Percentiles rank a stretch among this genome's conserved stretches.
These are phyloP conservation scores for Periconia sp. DNA, from an alignment of 2,329 filamentous ascomycete genomes.

Conservation along the genomic window DNA sequence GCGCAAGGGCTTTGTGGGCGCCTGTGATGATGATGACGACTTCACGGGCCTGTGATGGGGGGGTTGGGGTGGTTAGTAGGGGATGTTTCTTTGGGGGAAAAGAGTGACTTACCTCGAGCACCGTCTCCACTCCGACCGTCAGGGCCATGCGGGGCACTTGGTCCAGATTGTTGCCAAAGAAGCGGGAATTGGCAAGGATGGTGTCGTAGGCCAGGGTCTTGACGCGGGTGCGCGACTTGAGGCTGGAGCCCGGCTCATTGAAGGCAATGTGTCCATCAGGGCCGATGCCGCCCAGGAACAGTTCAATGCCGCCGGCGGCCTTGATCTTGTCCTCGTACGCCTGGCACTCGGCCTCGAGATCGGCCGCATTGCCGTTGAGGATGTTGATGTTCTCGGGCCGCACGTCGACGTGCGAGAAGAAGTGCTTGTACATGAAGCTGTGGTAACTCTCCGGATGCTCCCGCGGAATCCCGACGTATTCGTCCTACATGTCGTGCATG, in stretches of 20 bases:
- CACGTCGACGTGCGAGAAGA: slow-evolving; percentile 85
- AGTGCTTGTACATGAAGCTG: slow-evolving; percentile 90
- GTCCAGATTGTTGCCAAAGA: slow-evolving; percentile 74
- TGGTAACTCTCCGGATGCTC: slow-evolving; percentile 87
- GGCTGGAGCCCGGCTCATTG: slow-evolving; percentile 82
- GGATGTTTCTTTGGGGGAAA: not conserved
- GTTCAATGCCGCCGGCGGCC: slow-evolving; percentile 74
- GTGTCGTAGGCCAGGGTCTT: slow-evolving; percentile 89
- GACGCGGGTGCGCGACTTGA: slow-evolving; percentile 76
- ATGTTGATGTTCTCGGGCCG: slow-evolving; percentile 82
- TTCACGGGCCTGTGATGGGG: slow-evolving; percentile 52
- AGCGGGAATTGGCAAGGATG: slow-evolving; percentile 80
- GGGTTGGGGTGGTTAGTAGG: not conserved
- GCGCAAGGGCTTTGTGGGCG: slow-evolving; percentile 75
- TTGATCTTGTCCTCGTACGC: slow-evolving; percentile 79
- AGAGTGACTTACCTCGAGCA: slow-evolving; percentile 61
- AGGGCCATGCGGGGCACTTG: slow-evolving; percentile 80
- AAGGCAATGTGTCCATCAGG: slow-evolving; percentile 88
- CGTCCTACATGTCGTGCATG: slow-evolving; percentile 58
- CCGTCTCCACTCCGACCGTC: slow-evolving; percentile 82
- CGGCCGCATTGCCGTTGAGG: slow-evolving; percentile 75
- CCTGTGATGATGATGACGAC: slow-evolving; percentile 82
- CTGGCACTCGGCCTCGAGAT: slow-evolving; percentile 75
- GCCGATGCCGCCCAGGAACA: slow-evolving; percentile 83
- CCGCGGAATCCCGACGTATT: slow-evolving; percentile 81